Evolutionary conservation across 768 basidiomycete genomes (phyloP).

Genomic region (Lactifluus echinatus): DNA sequence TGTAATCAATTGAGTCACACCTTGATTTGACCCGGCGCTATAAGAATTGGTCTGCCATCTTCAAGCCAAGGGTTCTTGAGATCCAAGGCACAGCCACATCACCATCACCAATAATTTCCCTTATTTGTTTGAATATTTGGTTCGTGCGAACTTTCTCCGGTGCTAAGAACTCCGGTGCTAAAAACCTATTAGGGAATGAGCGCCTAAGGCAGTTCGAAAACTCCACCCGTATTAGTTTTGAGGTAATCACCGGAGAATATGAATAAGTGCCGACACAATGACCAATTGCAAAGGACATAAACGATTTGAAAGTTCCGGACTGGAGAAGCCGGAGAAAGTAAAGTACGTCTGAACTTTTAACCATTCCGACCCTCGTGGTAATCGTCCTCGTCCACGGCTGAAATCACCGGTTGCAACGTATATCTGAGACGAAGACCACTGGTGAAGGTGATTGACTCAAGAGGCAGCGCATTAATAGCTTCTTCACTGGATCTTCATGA

Average conservation of each 20-base stretch:
- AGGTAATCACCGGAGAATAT: background rate
- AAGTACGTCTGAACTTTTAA: background rate
- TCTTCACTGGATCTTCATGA: background rate
- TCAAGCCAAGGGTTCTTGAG: background rate
- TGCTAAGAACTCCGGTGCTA: constrained; percentile 4
- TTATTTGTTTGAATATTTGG: background rate
- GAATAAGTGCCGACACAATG: background rate
- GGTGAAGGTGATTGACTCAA: background rate
- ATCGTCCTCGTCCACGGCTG: background rate
- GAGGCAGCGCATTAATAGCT: background rate
- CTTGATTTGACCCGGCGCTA: background rate
- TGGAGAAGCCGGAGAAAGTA: background rate
- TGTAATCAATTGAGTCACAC: background rate
- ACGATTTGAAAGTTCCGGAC: background rate
- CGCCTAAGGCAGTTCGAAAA: background rate
- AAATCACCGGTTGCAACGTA: constrained; percentile 1
- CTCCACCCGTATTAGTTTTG: background rate
- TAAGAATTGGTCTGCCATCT: background rate
- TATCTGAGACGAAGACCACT: background rate
- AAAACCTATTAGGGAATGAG: constrained; percentile 1
- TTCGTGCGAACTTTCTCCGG: constrained; percentile 7
- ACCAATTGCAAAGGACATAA: background rate
- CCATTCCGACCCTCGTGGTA: background rate
- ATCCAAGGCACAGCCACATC: constrained; percentile 15
- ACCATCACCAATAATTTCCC: constrained; percentile 1